Percentiles rank a stretch among this genome's conserved stretches.
phyloP scores from a whole-genome alignment of 352 stramenopile genomes.

The Pythium sp. region DNA sequence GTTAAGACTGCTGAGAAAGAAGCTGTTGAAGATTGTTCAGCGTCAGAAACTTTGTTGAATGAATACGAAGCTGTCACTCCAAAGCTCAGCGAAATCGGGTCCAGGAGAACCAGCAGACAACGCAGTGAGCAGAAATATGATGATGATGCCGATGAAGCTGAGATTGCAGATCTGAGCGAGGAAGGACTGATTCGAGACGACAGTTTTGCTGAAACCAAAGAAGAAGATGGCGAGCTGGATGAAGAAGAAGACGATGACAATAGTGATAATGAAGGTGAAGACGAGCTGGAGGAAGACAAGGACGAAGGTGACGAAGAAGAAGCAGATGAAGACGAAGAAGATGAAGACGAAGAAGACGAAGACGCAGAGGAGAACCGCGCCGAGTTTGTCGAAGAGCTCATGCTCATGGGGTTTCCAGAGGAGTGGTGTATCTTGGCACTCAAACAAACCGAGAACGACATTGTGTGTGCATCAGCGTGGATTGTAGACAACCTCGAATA shows the following conservation, averaged over 20 bases:
- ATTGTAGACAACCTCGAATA: conserved; percentile 94
- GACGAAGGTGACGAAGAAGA: conserved; percentile 45
- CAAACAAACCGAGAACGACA: conserved; percentile 90
- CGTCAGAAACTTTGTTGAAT: background rate
- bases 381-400: conserved; percentile 90
- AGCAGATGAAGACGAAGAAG: conserved; percentile 47
- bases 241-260: conserved; percentile 13
- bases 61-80: background rate
- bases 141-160: background rate
- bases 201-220: background rate
- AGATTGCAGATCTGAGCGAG: background rate
- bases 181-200: background rate
- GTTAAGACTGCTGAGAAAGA: background rate
- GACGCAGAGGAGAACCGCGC: conserved; percentile 46
- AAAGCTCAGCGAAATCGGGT: background rate
- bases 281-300: conserved; percentile 13
- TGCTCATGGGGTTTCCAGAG: conserved; percentile 92
- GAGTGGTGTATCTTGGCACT: conserved; percentile 90
- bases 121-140: background rate
- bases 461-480: conserved; percentile 88
- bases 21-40: too few species aligned
- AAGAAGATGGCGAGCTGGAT: background rate
- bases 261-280: conserved; percentile 13
- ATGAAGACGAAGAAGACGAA: conserved; percentile 51
- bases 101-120: background rate